Evolutionary conservation across 2,329 filamentous ascomycete genomes (phyloP).

Genomic region (Sclerotinia minor): DNA sequence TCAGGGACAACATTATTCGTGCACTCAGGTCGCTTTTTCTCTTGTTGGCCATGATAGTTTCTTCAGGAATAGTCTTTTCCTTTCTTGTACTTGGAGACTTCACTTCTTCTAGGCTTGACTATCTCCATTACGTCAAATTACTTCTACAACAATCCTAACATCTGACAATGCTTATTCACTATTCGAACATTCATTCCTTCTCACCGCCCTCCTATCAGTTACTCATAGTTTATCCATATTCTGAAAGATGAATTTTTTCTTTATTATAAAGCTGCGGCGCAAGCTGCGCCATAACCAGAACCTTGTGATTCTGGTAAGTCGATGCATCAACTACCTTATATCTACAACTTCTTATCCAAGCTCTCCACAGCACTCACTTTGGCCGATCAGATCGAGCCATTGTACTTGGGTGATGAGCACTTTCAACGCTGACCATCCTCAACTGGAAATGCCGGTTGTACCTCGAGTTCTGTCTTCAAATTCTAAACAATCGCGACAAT

Average conservation of each 20-base stretch:
- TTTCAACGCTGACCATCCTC: slow-evolving; percentile 6
- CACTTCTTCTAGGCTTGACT: neutral
- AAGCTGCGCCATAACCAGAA: neutral
- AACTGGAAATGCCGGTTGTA: neutral
- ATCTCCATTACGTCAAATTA: neutral
- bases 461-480: neutral
- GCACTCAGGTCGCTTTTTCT: accelerated
- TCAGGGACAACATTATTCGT: neutral
- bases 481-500: neutral
- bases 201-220: neutral
- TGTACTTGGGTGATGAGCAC: neutral
- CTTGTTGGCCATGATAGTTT: neutral
- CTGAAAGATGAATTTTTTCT: neutral
- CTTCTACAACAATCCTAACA: neutral
- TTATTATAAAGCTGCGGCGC: neutral
- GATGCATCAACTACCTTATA: neutral
- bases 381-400: neutral
- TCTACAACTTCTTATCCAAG: neutral
- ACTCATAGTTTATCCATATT: neutral
- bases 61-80: neutral
- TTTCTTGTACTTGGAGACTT: neutral
- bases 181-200: neutral
- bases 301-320: slow-evolving; percentile 9
- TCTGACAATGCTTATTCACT: neutral
- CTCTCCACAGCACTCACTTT: slow-evolving; percentile 3